Percentiles rank a stretch among this genome's conserved stretches.
Conservation (phyloP, 2,329 filamentous ascomycete species). For the Fusarium burgessii region DNA sequence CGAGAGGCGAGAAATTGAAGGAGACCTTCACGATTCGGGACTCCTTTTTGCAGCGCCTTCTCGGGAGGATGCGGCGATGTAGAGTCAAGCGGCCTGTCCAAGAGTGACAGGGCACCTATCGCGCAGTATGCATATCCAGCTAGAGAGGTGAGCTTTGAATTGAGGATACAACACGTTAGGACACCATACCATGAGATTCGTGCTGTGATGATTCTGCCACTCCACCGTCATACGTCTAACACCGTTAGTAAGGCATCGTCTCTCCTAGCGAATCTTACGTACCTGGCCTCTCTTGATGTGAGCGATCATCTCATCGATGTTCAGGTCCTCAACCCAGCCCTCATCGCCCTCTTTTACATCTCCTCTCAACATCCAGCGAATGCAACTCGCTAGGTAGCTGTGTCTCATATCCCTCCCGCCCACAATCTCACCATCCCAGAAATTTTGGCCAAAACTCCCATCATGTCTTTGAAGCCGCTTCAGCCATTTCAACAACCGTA, state of each 20-base stretch:
- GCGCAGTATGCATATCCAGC: conserved; percentile 94
- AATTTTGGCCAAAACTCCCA: conserved; percentile 90
- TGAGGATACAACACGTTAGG: neutral
- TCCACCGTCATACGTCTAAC: conserved; percentile 84
- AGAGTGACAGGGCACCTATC: conserved; percentile 79
- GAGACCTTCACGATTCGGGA: conserved; percentile 50
- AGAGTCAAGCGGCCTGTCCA: conserved; percentile 69
- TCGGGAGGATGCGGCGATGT: conserved; percentile 23
- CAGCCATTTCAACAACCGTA: conserved; percentile 79
- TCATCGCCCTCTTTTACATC: conserved; percentile 62
- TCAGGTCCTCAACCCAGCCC: conserved; percentile 75
- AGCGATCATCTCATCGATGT: conserved; percentile 75
- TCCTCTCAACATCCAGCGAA: conserved; percentile 85
- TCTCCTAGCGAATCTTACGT: neutral
- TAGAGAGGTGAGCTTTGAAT: conserved; percentile 50
- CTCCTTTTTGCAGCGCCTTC: conserved; percentile 52
- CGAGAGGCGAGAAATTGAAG: conserved; percentile 71
- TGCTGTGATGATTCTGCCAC: conserved; percentile 82
- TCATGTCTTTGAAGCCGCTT: conserved; percentile 80
- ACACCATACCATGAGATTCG: conserved; percentile 80
- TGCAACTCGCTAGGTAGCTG: conserved; percentile 84
- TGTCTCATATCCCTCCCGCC: conserved; percentile 89
- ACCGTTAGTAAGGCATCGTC: conserved; percentile 6
- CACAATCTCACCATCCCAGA: conserved; percentile 70
- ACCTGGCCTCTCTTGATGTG: conserved; percentile 77